A percentile compares a stretch with the other conserved stretches of the same genome.
Conservation (phyloP, 441 rosid genomes). For the Gossypium aridum region DNA sequence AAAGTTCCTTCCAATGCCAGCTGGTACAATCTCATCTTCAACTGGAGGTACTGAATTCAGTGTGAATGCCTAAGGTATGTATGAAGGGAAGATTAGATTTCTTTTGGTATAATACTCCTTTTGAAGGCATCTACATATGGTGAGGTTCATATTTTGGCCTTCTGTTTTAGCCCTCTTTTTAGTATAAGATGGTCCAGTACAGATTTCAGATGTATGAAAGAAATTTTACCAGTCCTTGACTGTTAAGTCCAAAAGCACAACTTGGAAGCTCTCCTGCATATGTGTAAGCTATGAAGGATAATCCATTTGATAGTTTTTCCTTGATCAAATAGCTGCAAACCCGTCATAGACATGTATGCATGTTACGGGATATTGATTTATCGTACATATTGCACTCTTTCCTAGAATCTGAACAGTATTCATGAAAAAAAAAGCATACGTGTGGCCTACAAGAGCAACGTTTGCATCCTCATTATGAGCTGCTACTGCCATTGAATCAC, state of each 20-base stretch:
- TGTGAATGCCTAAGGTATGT: conserved; percentile 38
- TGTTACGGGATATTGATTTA: background rate
- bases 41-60: conserved; percentile 51
- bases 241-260: conserved; percentile 54
- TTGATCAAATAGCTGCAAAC: conserved; percentile 39
- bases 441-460: conserved; percentile 47
- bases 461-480: conserved; percentile 66
- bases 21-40: conserved; percentile 34
- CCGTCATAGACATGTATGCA: background rate
- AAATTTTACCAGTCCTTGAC: conserved; percentile 37
- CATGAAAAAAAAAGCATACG: conserved; percentile 24
- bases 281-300: conserved; percentile 35
- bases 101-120: background rate
- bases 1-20: conserved; percentile 48
- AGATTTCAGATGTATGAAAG: background rate
- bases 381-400: background rate
- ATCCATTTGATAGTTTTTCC: conserved; percentile 31
- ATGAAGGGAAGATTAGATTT: background rate
- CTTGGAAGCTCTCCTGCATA: conserved; percentile 64
- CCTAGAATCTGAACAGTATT: background rate
- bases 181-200: background rate
- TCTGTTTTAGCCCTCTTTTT: background rate
- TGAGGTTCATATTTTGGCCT: background rate
- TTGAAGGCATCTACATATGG: background rate
- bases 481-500: conserved; percentile 39